Evolutionary conservation across 2,329 filamentous ascomycete genomes (phyloP).

Genomic region (Aspergillus amoenus): DNA sequence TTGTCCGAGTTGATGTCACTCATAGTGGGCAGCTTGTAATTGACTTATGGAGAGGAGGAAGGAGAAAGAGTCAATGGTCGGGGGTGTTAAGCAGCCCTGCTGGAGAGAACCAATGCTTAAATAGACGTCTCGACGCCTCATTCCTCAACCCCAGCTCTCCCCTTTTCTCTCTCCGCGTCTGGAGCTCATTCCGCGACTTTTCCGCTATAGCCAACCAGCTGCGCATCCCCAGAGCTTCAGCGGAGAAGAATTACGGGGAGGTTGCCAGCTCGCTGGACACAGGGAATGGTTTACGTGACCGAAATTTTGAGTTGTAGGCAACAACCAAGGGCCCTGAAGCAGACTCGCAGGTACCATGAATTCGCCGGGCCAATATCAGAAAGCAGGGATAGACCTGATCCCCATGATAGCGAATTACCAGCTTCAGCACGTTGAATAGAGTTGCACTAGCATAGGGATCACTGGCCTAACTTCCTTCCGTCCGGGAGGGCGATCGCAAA

Average conservation of each 20-base stretch:
- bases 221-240: too few relatives aligned
- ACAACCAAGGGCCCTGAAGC: not conserved
- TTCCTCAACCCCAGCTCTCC: not conserved
- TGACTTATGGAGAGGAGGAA: not conserved
- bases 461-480: not conserved
- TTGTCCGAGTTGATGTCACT: constrained; percentile 23
- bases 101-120: not conserved
- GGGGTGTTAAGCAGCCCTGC: not conserved
- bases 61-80: not conserved
- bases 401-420: not conserved
- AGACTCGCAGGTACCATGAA: not conserved
- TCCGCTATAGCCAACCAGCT: too few relatives aligned
- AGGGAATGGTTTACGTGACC: not conserved
- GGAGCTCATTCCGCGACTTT: too few relatives aligned
- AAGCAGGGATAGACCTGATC: not conserved
- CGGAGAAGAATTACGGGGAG: too few relatives aligned
- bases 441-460: too few relatives aligned
- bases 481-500: too few relatives aligned
- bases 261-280: too few relatives aligned
- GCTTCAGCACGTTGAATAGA: not conserved
- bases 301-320: not conserved
- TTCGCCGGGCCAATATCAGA: not conserved
- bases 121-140: not conserved
- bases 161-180: too few relatives aligned
- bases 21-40: not conserved